Evolutionary conservation across 371 early-diverging fungal species (phyloP).

Genomic region (Actinomucor elegans): DNA sequence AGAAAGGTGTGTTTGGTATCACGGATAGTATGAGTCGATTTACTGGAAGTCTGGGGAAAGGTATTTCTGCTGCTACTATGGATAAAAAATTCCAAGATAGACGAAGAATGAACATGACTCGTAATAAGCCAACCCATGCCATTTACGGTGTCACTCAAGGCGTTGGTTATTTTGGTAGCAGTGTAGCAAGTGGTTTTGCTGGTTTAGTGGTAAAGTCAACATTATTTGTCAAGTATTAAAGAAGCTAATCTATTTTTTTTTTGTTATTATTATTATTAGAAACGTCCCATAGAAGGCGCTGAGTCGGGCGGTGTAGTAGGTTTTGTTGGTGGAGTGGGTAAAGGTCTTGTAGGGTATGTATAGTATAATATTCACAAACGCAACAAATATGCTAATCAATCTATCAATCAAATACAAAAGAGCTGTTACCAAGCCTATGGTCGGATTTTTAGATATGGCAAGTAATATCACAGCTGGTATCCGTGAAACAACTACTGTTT

Average conservation of each 20-base stretch:
- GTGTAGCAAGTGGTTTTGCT: conserved; percentile 78
- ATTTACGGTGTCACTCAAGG: conserved; percentile 82
- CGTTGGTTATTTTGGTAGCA: conserved; percentile 71
- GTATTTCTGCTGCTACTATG: conserved; percentile 83
- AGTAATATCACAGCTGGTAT: conserved; percentile 84
- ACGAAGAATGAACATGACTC: conserved; percentile 63
- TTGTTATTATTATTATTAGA: conserved; percentile 19
- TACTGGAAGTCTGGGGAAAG: conserved; percentile 87
- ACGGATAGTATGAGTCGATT: conserved; percentile 84
- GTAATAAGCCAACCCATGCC: conserved; percentile 85
- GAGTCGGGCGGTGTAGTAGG: conserved; percentile 81
- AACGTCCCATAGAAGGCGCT: conserved; percentile 85
- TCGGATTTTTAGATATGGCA: conserved; percentile 87
- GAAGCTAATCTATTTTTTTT: too few relatives aligned
- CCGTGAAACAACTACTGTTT: conserved; percentile 93
- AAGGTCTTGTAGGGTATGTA: conserved; percentile 72
- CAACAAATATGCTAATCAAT: background rate
- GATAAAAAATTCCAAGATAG: conserved; percentile 81
- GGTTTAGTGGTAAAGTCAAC: conserved; percentile 75
- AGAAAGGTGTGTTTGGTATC: conserved; percentile 88
- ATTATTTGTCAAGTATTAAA: background rate
- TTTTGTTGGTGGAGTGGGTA: conserved; percentile 85
- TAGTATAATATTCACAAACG: background rate
- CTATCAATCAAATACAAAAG: conserved; percentile 25
- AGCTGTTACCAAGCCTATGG: conserved; percentile 84